Evolutionary conservation across 345 rosid genomes (phyloP).

Genomic region (Clausena lansium): DNA sequence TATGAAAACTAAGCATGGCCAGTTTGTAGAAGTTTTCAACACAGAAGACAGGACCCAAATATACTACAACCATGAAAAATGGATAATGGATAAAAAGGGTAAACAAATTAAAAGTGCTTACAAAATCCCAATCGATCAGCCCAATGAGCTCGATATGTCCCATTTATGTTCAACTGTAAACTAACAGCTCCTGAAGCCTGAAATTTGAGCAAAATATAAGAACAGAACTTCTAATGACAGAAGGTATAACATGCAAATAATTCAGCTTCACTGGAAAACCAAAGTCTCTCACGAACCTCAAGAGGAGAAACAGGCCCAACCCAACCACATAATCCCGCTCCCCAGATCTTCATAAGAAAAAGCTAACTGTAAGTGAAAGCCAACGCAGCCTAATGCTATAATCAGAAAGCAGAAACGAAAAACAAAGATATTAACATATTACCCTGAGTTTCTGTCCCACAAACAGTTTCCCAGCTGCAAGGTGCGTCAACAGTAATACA

Average conservation of each 20-base stretch:
- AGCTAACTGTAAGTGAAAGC: slow-evolving; percentile 25
- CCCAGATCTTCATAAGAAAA: slow-evolving; percentile 65
- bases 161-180: slow-evolving; percentile 77
- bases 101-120: slow-evolving; percentile 42
- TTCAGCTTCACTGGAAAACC: slow-evolving; percentile 17
- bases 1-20: slow-evolving; percentile 3
- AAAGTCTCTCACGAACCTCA: slow-evolving; percentile 53
- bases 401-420: slow-evolving; percentile 15
- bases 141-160: slow-evolving; percentile 96
- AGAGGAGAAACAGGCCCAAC: slow-evolving; percentile 81
- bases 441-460: slow-evolving; percentile 94
- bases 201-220: slow-evolving; percentile 27
- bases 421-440: slow-evolving; percentile 22
- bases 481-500: slow-evolving; percentile 54
- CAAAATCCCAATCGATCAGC: slow-evolving; percentile 88
- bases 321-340: slow-evolving; percentile 87
- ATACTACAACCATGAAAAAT: slow-evolving; percentile 8
- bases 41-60: slow-evolving; percentile 19
- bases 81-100: slow-evolving; percentile 10
- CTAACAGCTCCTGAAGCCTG: slow-evolving; percentile 62
- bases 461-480: slow-evolving; percentile 67
- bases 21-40: slow-evolving; percentile 4
- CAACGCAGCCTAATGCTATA: neutral
- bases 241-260: slow-evolving; percentile 16
- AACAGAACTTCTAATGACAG: slow-evolving; percentile 14